Evolutionary conservation across 2,329 filamentous ascomycete genomes (phyloP).

Genomic region (Cytospora leucostoma): DNA sequence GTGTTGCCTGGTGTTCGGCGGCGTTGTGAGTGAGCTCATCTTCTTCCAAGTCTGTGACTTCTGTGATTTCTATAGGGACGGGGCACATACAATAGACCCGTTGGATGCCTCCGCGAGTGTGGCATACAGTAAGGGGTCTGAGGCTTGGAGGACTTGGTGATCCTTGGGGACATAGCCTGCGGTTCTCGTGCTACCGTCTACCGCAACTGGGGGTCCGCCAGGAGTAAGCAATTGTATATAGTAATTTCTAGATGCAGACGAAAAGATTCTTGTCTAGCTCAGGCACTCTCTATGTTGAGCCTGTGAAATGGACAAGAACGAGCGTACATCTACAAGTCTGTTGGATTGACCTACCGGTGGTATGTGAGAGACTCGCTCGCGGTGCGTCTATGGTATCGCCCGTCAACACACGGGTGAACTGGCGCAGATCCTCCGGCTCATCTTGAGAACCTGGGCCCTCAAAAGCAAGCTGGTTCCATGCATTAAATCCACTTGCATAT

Average conservation of each 20-base stretch:
- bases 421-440: constrained; percentile 48
- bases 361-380: constrained; percentile 45
- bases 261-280: background rate
- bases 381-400: constrained; percentile 41
- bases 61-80: too few relatives aligned
- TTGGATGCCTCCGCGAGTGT: constrained; percentile 35
- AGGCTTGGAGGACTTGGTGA: constrained; percentile 17
- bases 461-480: constrained; percentile 57
- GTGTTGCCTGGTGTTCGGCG: constrained; percentile 14
- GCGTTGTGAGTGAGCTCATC: background rate
- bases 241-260: background rate
- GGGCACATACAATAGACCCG: constrained; percentile 35
- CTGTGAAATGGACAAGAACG: constrained; percentile 29
- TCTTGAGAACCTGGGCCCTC: constrained; percentile 10
- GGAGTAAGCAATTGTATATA: background rate
- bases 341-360: constrained; percentile 43
- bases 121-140: constrained; percentile 14
- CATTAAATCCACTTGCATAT: constrained; percentile 59
- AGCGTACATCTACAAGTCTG: too few relatives aligned
- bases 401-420: constrained; percentile 47
- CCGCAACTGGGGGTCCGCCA: background rate
- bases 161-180: constrained; percentile 29
- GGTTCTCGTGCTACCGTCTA: background rate
- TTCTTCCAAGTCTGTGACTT: background rate
- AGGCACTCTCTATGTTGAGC: background rate